Conservation (phyloP, 208 protist species). For the Endotrypanum monterogeii region DNA sequence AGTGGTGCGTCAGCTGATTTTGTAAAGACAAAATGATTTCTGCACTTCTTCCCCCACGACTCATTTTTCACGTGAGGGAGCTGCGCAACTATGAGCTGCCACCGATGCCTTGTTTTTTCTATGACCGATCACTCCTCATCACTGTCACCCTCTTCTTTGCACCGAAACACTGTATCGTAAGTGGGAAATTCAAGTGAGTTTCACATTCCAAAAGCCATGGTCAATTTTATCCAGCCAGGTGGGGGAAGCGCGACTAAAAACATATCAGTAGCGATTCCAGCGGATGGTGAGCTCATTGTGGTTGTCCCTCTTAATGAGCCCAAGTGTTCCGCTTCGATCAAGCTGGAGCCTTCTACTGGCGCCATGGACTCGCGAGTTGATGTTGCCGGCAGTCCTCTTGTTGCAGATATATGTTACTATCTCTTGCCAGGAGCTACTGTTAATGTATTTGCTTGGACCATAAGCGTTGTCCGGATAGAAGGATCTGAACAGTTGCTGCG, state of each 20-base stretch:
- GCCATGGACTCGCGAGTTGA: slow-evolving; percentile 67
- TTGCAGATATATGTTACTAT: slow-evolving; percentile 70
- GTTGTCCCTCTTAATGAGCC: slow-evolving; percentile 52
- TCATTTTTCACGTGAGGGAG: background rate
- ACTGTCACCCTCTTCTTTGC: background rate
- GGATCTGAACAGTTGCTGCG: slow-evolving; percentile 63
- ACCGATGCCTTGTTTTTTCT: background rate
- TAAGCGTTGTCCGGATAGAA: slow-evolving; percentile 56
- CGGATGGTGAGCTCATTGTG: slow-evolving; percentile 67
- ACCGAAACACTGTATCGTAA: background rate
- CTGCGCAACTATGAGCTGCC: background rate
- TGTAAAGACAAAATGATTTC: background rate
- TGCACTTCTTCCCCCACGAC: background rate
- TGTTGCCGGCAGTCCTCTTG: slow-evolving; percentile 62
- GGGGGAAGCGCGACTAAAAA: slow-evolving; percentile 6
- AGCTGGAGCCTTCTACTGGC: slow-evolving; percentile 40
- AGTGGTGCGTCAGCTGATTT: too few species aligned
- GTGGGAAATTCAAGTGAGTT: background rate
- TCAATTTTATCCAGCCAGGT: slow-evolving; percentile 5
- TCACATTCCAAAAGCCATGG: slow-evolving; percentile 1
- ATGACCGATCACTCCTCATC: background rate
- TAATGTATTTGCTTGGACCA: slow-evolving; percentile 69
- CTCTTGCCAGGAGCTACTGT: slow-evolving; percentile 56
- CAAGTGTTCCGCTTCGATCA: slow-evolving; percentile 53
- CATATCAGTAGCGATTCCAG: slow-evolving; percentile 30